A percentile compares a stretch with the other conserved stretches of the same genome.
phyloP scores from a whole-genome alignment of 257 asterid species.

The Cordia subcordata region DNA sequence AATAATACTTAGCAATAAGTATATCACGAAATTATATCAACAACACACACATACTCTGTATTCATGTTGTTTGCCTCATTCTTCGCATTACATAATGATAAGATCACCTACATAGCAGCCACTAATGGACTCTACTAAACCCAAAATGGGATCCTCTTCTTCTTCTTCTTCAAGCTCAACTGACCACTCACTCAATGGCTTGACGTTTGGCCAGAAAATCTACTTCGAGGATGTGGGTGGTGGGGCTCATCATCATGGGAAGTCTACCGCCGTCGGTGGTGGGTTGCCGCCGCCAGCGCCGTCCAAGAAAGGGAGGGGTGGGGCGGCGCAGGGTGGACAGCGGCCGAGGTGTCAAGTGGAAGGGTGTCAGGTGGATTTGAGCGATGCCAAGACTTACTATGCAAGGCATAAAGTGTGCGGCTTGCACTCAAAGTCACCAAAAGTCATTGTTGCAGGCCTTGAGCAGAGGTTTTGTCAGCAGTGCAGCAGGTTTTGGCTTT shows the following conservation, averaged over 20 bases:
- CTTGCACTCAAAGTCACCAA: slow-evolving; percentile 77
- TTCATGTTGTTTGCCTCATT: too few species aligned
- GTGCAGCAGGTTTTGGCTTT: slow-evolving; percentile 83
- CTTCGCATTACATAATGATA: slow-evolving; percentile 3
- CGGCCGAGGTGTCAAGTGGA: slow-evolving; percentile 92
- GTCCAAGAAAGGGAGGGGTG: slow-evolving; percentile 52
- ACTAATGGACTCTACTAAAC: slow-evolving; percentile 46
- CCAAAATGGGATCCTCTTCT: slow-evolving; percentile 53
- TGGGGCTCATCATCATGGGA: slow-evolving; percentile 27
- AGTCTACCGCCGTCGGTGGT: slow-evolving; percentile 20
- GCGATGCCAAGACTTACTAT: slow-evolving; percentile 88
- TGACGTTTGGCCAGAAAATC: slow-evolving; percentile 76
- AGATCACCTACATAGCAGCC: slow-evolving; percentile 12
- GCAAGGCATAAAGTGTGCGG: slow-evolving; percentile 92
- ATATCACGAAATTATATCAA: too few species aligned
- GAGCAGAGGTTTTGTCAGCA: slow-evolving; percentile 99
- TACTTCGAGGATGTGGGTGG: slow-evolving; percentile 63
- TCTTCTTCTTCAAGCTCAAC: slow-evolving; percentile 36
- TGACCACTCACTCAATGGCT: slow-evolving; percentile 49
- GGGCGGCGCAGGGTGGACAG: slow-evolving; percentile 50
- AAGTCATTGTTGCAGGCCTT: slow-evolving; percentile 76
- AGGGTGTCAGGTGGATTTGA: slow-evolving; percentile 92
- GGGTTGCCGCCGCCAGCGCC: slow-evolving; percentile 44
- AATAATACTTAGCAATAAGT: too few species aligned
- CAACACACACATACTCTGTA: too few species aligned